A percentile compares a stretch with the other conserved stretches of the same genome.
phyloP scores from a whole-genome alignment of 2,329 filamentous ascomycete species.

The Pochonia chlamydosporia region DNA sequence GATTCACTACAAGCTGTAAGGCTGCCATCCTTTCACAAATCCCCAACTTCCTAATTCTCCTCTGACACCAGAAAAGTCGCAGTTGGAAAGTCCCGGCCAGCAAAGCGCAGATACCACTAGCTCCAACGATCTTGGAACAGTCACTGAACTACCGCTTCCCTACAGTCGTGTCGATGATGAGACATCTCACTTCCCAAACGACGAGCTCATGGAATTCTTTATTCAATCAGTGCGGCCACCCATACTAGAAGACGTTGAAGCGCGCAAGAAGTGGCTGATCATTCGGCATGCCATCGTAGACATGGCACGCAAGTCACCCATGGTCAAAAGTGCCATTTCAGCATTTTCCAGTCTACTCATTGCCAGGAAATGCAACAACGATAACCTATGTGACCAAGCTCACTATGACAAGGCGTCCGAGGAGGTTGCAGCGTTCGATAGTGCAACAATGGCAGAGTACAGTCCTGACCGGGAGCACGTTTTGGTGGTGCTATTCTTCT shows the following conservation, averaged over 20 bases:
- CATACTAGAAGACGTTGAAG: conserved; percentile 47
- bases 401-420: conserved; percentile 31
- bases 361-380: conserved; percentile 26
- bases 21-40: neutral
- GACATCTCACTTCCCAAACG: conserved; percentile 5
- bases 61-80: neutral
- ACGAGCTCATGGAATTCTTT: conserved; percentile 41
- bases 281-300: conserved; percentile 42
- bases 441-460: conserved; percentile 18
- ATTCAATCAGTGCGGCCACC: conserved; percentile 42
- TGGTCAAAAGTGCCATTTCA: conserved; percentile 43
- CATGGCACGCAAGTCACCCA: conserved; percentile 39
- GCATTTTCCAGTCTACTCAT: conserved; percentile 44
- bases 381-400: conserved; percentile 25
- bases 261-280: conserved; percentile 43
- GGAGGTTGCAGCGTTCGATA: conserved; percentile 24
- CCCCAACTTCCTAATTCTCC: neutral
- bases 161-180: neutral
- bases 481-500: conserved; percentile 45
- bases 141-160: conserved; percentile 6
- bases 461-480: conserved; percentile 33
- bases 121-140: conserved; percentile 5
- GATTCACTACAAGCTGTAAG: neutral
- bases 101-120: neutral
- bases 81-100: neutral